phyloP scores from a whole-genome alignment of 768 basidiomycete genomes.

The Rickenella mellea region DNA sequence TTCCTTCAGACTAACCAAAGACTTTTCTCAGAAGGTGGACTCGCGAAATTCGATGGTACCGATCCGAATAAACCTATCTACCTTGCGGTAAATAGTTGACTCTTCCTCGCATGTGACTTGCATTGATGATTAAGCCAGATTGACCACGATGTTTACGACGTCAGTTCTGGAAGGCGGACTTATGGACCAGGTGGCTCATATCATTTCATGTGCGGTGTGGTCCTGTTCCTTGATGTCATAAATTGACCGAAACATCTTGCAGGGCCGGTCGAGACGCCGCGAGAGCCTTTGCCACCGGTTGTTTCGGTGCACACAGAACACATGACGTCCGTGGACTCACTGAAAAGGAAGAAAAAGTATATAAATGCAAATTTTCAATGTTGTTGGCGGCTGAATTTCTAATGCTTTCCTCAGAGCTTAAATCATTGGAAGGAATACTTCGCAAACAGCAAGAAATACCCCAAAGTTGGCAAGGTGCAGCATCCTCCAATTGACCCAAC shows the following conservation, averaged over 20 bases:
- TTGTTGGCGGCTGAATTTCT: not conserved
- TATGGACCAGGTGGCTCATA: slow-evolving; percentile 90
- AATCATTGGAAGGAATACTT: slow-evolving; percentile 91
- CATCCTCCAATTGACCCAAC: slow-evolving; percentile 71
- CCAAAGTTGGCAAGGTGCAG: slow-evolving; percentile 64
- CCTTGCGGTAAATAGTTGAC: slow-evolving; percentile 54
- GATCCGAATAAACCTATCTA: slow-evolving; percentile 62
- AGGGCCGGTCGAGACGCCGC: slow-evolving; percentile 86
- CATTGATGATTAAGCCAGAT: slow-evolving; percentile 41
- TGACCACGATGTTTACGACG: slow-evolving; percentile 89
- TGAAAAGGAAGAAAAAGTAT: slow-evolving; percentile 60
- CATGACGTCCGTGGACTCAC: slow-evolving; percentile 82
- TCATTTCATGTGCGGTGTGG: slow-evolving; percentile 48
- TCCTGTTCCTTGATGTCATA: not conserved
- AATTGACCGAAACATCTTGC: slow-evolving; percentile 10
- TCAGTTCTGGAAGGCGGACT: slow-evolving; percentile 59
- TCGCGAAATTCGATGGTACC: slow-evolving; percentile 67
- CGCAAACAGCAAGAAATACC: slow-evolving; percentile 68
- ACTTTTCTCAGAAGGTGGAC: slow-evolving; percentile 63
- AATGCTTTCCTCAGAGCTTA: slow-evolving; percentile 42
- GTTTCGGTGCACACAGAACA: slow-evolving; percentile 83
- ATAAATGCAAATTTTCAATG: slow-evolving; percentile 14
- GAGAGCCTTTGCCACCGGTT: slow-evolving; percentile 87
- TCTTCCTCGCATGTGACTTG: slow-evolving; percentile 7
- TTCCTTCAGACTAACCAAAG: slow-evolving; percentile 44